Percentiles rank a stretch among this genome's conserved stretches.
Conservation (phyloP, 2,329 filamentous ascomycete species). For the Aspergillus jensenii region DNA sequence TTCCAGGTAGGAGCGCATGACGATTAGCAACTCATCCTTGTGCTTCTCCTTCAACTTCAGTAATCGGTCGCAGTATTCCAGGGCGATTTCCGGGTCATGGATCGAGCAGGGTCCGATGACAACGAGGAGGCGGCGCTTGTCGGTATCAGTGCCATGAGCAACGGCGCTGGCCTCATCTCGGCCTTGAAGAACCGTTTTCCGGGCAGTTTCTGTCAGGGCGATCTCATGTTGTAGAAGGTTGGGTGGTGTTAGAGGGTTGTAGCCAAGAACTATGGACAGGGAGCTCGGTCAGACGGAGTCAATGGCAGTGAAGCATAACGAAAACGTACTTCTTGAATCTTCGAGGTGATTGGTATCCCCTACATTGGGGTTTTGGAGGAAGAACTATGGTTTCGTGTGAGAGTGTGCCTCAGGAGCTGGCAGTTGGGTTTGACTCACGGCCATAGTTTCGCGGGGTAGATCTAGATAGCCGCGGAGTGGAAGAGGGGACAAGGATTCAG, state of each 20-base stretch:
- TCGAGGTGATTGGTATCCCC: conserved; percentile 73
- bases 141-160: conserved; percentile 58
- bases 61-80: conserved; percentile 88
- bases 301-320: conserved; percentile 2
- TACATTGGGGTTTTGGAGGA: conserved; percentile 75
- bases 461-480: background rate
- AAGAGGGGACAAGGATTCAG: background rate
- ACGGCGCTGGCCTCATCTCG: conserved; percentile 62
- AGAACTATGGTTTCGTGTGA: conserved; percentile 55
- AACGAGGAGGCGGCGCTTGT: conserved; percentile 63
- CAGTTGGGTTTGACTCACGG: conserved; percentile 28
- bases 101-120: conserved; percentile 96
- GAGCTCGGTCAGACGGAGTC: background rate
- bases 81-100: conserved; percentile 85
- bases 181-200: conserved; percentile 56
- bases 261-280: conserved; percentile 66
- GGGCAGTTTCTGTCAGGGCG: conserved; percentile 46
- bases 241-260: conserved; percentile 89
- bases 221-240: conserved; percentile 96
- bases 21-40: conserved; percentile 83
- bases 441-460: conserved; percentile 30
- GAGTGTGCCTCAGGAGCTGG: conserved; percentile 12
- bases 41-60: conserved; percentile 82
- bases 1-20: conserved; percentile 98
- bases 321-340: conserved; percentile 75